Base-by-base conservation (phyloP, 75 land plant species). In the Chamaecyparis obtusa region DNA sequence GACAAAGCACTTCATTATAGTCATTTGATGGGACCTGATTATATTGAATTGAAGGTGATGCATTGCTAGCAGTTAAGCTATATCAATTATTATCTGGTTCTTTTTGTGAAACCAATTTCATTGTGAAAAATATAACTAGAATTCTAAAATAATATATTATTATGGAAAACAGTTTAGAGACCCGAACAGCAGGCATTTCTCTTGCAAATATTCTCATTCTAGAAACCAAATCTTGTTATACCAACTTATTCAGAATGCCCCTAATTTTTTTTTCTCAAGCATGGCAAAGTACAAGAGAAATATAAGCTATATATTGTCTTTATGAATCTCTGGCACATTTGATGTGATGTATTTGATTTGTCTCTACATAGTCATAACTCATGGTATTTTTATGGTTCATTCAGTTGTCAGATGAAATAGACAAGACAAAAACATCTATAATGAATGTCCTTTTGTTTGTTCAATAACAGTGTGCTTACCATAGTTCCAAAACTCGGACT, bases 291-390 rank as follows among this genome's bases (percentile, higher is more conserved):
- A n/a, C 83, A 44, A 81, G 48, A 81, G 13, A 36, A 85, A 56
- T 27, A 19, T 85, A 36, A 35, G 41, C 83, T 67, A 36, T 85
- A 54, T 74, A 85, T 56, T 71, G 24, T 85, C 41, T 72, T 33
- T 35, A 35, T 21, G 19, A 85, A 21, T 27, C 86, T 1, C 15
- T 85, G 75, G 75, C 30, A 85, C 75, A 33, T 30, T 33, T 64
- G 9, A 24, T 27, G 9, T 64, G 21, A 57, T 48, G 79, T 32
- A 80, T 49, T 27, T 39, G 36, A n/a, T 54, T 72, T 69, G 39
- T 56, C 72, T 32, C 11, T 19, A 33, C 72, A 19, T 30, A 71
- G n/a, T 24, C 36, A 39, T 71, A 43, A 69, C 35, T 72, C 36
- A 21, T 85, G 32, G 81, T 36, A 85, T 11, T 36, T 56, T 85